phyloP scores from a whole-genome alignment of 2,329 filamentous ascomycete species.

The Ascochyta clinopodiicola region DNA sequence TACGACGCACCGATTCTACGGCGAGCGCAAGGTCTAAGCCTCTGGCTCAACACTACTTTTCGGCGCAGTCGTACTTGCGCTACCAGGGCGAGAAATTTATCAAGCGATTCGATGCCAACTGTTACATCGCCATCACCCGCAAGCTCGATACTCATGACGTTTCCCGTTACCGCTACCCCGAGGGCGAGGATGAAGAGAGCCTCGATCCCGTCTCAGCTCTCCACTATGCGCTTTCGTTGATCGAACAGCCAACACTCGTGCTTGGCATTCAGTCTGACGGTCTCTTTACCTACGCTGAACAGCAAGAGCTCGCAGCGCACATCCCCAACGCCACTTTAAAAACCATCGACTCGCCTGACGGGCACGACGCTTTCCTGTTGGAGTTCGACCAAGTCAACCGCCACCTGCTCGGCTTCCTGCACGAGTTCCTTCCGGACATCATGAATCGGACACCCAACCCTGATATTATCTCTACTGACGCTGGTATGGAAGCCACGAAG shows the following conservation, averaged over 20 bases:
- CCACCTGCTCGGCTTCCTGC: slow-evolving; percentile 83
- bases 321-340: slow-evolving; percentile 80
- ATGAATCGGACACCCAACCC: slow-evolving; percentile 65
- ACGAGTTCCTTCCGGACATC: slow-evolving; percentile 83
- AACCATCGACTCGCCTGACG: slow-evolving; percentile 91
- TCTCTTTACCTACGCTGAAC: slow-evolving; percentile 95
- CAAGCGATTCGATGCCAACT: slow-evolving; percentile 95
- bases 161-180: slow-evolving; percentile 71
- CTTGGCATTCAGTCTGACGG: slow-evolving; percentile 95
- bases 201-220: slow-evolving; percentile 61
- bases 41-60: slow-evolving; percentile 79
- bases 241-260: slow-evolving; percentile 88
- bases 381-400: slow-evolving; percentile 97
- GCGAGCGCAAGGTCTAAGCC: slow-evolving; percentile 47
- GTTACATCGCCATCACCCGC: slow-evolving; percentile 97
- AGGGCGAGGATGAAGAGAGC: slow-evolving; percentile 35
- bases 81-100: slow-evolving; percentile 98
- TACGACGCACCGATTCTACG: slow-evolving; percentile 22
- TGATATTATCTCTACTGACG: slow-evolving; percentile 49
- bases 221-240: slow-evolving; percentile 76
- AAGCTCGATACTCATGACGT: slow-evolving; percentile 98
- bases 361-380: slow-evolving; percentile 93
- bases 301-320: slow-evolving; percentile 84
- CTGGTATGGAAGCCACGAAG: slow-evolving; percentile 70
- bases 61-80: slow-evolving; percentile 93